Evolutionary conservation across 768 basidiomycete genomes (phyloP), one percentile per base, ranked within the genome.

Genomic region (Flagelloscypha sp.): DNA sequence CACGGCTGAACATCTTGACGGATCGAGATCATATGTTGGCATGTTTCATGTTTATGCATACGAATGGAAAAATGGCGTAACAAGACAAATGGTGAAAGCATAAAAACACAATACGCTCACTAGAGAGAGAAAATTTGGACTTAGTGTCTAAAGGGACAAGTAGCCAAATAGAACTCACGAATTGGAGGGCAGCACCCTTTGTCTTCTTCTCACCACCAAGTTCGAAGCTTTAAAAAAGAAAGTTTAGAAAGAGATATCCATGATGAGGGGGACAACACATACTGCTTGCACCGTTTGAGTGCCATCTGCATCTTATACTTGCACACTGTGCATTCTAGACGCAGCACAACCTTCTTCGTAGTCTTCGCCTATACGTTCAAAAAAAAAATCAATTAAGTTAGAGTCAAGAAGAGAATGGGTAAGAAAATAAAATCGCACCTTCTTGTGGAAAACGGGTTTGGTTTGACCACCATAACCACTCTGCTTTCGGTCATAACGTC

Each of bases 381-480:
- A 5, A 9, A 22, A 12, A 16, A 15, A 16, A 4, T 24, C 1
- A 9, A 32, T n/a, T 7, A 13, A 29, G 1, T 1, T 2, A 7
- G 13, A 30, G 8, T 9, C 3, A 21, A 11, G 18, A 12, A 7
- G 17, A 10, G 16, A 9, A 24, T 16, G 5, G 24, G 10, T 1
- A 24, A 41, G 41, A 47, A 31, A 11, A 15, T 5, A 7, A 31
- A 7, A 30, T 58, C 68, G 52, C 47, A 80, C 90, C 83, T 95
- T 98, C 76, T 99, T 99, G 86, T 99, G 95, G 84, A 99, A 99
- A 66, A 99, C 93, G 43, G 94, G 94, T 73, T 99, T 99, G 41
- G 94, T 99, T 76, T 99, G 94, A 69, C 94, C 94, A 84, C 94
- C 94, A 70, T 97, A 98, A 66, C 94, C 87, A 47, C 83, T 84